These are phyloP conservation scores for Lablab purpureus DNA, from an alignment of 306 rosid genomes.

Conservation along the genomic window DNA sequence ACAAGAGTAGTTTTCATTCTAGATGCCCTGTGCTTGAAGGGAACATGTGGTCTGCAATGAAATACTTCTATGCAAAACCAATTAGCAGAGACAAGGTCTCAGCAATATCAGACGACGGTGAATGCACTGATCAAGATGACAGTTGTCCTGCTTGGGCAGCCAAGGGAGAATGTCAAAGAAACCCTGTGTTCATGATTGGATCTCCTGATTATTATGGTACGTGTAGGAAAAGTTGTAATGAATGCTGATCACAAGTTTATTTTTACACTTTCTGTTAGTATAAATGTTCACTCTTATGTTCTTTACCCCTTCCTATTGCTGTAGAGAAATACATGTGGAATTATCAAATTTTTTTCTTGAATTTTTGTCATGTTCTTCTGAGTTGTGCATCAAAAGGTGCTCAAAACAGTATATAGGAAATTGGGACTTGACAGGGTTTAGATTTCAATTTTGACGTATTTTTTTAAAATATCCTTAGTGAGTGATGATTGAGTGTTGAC, in stretches of 20 bases:
- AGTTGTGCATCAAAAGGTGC: slow-evolving; percentile 13
- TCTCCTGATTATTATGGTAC: slow-evolving; percentile 93
- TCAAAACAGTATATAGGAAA: background rate
- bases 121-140: slow-evolving; percentile 71
- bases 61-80: slow-evolving; percentile 63
- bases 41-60: slow-evolving; percentile 77
- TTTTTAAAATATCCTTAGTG: background rate
- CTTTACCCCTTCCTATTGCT: background rate
- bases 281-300: background rate
- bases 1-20: slow-evolving; percentile 66
- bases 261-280: background rate
- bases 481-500: background rate
- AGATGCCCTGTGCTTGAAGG: slow-evolving; percentile 82
- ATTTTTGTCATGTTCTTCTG: background rate
- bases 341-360: background rate
- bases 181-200: slow-evolving; percentile 88
- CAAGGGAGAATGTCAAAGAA: slow-evolving; percentile 78
- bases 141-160: slow-evolving; percentile 78
- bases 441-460: background rate
- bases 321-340: slow-evolving; percentile 2
- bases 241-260: slow-evolving; percentile 56
- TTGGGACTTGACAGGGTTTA: background rate
- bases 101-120: slow-evolving; percentile 47
- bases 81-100: slow-evolving; percentile 43
- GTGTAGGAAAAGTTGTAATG: slow-evolving; percentile 86